These are phyloP conservation scores for Botrytis galanthina DNA, from an alignment of 2,329 filamentous ascomycete genomes.

Conservation along the genomic window DNA sequence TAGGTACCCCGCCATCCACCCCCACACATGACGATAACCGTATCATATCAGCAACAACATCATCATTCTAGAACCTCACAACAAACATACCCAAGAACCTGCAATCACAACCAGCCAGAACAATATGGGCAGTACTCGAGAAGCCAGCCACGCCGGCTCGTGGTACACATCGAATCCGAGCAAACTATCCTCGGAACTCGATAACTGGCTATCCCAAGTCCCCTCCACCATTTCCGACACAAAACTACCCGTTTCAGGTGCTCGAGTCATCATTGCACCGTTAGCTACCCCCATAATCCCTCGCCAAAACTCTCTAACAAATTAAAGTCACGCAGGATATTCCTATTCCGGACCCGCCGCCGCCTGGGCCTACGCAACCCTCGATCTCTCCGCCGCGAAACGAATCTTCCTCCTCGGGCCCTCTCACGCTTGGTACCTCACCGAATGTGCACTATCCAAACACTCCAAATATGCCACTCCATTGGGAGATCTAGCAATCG, in stretches of 20 bases:
- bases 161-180: constrained; percentile 73
- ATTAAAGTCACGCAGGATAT: constrained; percentile 83
- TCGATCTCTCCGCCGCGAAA: constrained; percentile 74
- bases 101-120: not conserved
- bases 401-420: constrained; percentile 90
- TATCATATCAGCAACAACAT: not conserved
- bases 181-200: constrained; percentile 66
- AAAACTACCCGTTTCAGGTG: constrained; percentile 66
- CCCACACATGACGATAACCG: not conserved
- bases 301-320: not conserved
- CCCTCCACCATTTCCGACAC: constrained; percentile 60
- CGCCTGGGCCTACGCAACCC: constrained; percentile 88
- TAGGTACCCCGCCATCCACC: not conserved
- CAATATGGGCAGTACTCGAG: constrained; percentile 43
- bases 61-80: not conserved
- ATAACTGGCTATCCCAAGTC: constrained; percentile 71
- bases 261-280: constrained; percentile 89
- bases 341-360: constrained; percentile 87
- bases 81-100: not conserved
- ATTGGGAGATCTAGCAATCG: constrained; percentile 67
- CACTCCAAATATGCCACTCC: constrained; percentile 73
- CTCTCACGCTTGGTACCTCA: constrained; percentile 82
- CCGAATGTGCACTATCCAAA: constrained; percentile 71
- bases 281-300: constrained; percentile 48
- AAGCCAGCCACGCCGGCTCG: constrained; percentile 75